Conservation (phyloP, 768 basidiomycete species). For the Amanita pseudoporphyria region DNA sequence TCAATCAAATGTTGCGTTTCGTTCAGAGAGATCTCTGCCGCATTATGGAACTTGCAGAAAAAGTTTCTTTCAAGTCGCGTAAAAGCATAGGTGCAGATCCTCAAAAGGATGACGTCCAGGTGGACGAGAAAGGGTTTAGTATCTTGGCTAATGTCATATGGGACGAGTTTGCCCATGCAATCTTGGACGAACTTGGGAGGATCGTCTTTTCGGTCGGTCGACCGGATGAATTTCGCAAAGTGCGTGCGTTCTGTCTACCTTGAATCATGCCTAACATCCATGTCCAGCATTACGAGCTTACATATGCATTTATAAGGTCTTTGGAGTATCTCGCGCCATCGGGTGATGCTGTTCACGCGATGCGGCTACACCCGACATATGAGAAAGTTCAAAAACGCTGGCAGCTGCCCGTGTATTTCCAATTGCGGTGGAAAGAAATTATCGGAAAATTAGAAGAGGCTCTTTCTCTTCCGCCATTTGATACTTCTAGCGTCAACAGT, state of each 20-base stretch:
- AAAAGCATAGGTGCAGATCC: conserved; percentile 11
- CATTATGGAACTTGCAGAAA: conserved; percentile 73
- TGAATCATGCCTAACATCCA: neutral
- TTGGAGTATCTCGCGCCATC: conserved; percentile 82
- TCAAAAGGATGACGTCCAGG: conserved; percentile 7
- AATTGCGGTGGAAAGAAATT: conserved; percentile 95
- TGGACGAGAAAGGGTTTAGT: conserved; percentile 47
- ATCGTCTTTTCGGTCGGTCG: conserved; percentile 87
- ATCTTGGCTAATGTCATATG: conserved; percentile 86
- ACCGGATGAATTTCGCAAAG: conserved; percentile 85
- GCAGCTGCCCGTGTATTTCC: conserved; percentile 97
- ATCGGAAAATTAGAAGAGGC: conserved; percentile 65
- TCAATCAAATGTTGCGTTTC: conserved; percentile 75
- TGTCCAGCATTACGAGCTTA: conserved; percentile 71
- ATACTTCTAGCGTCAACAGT: conserved; percentile 35
- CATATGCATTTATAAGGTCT: conserved; percentile 72
- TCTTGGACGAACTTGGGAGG: conserved; percentile 78
- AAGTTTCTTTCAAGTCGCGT: conserved; percentile 41
- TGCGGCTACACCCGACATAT: conserved; percentile 69
- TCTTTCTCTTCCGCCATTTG: conserved; percentile 35
- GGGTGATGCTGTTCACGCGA: conserved; percentile 49
- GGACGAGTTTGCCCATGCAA: conserved; percentile 70
- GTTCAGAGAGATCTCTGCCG: conserved; percentile 64
- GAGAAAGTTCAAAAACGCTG: conserved; percentile 72
- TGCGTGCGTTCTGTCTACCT: conserved; percentile 22